These are phyloP conservation scores for Ambrosia hybrid DNA, from an alignment of 140 eudicot species.

Conservation along the genomic window DNA sequence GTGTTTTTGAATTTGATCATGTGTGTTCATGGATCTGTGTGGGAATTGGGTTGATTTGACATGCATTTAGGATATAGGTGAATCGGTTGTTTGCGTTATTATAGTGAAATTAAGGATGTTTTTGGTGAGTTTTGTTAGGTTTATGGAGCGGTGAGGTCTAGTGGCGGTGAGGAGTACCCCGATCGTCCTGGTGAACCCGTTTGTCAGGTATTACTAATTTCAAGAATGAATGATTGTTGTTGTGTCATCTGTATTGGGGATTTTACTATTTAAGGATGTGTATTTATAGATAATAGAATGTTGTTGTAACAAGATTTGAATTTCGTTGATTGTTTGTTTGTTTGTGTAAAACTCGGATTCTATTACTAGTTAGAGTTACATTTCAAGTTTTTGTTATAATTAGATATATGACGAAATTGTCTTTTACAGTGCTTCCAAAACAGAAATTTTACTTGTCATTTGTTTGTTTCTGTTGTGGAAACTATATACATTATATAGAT, in stretches of 20 bases:
- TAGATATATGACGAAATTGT: constrained; percentile 1
- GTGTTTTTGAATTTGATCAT: neutral
- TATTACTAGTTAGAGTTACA: neutral
- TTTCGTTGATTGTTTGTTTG: neutral
- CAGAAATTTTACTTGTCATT: neutral
- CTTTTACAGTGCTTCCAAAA: constrained; percentile 8
- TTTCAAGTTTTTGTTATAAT: neutral
- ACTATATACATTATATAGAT: neutral
- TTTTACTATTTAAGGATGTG: neutral
- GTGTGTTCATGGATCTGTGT: constrained; percentile 24
- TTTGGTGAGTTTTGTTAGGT: constrained; percentile 43
- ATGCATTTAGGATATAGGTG: constrained; percentile 11
- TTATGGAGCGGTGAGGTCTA: constrained; percentile 54
- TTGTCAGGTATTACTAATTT: constrained; percentile 62
- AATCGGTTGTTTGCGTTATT: neutral
- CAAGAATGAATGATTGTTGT: neutral
- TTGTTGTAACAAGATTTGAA: neutral
- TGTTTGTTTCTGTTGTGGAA: constrained; percentile 5
- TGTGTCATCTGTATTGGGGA: neutral
- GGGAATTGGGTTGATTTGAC: constrained; percentile 17
- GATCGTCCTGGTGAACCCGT: constrained; percentile 76
- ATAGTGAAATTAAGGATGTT: neutral
- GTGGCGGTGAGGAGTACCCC: constrained; percentile 63
- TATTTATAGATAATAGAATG: neutral
- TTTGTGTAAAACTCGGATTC: neutral